Percentiles rank a stretch among this genome's conserved stretches.
phyloP scores from a whole-genome alignment of 1,139 yeast species.

The Geotrichum bryndzae region DNA sequence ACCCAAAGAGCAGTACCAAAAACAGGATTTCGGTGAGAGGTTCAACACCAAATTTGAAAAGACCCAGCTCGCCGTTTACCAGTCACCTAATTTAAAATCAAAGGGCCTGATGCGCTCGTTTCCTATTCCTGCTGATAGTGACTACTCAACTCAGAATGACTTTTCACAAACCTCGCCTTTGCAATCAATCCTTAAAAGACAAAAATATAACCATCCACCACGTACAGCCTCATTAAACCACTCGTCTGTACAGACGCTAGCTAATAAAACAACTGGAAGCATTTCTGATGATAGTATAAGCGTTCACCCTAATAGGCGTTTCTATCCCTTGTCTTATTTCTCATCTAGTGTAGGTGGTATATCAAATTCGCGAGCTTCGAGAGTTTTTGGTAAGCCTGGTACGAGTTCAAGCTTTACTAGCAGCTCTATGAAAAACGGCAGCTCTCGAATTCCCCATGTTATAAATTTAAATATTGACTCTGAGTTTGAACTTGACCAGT shows the following conservation, averaged over 20 bases:
- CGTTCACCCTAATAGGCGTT: not conserved
- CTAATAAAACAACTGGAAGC: not conserved
- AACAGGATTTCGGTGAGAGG: not conserved
- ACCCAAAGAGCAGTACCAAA: not conserved
- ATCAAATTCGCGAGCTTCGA: slow-evolving; percentile 4
- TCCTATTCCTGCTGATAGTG: not conserved
- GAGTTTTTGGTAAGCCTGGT: slow-evolving; percentile 6
- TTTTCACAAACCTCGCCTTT: no score
- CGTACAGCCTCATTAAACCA: slow-evolving; percentile 1
- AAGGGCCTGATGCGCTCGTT: not conserved
- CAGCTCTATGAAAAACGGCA: not conserved
- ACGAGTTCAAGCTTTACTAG: not conserved
- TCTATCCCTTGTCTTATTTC: not conserved
- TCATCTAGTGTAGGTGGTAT: not conserved
- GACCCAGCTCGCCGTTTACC: not conserved
- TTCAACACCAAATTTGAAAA: not conserved
- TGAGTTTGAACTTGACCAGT: not conserved
- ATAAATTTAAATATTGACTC: not conserved
- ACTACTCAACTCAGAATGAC: not conserved
- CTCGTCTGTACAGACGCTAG: slow-evolving; percentile 8
- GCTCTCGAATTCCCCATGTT: not conserved
- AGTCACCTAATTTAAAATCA: not conserved
- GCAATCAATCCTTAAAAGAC: not conserved
- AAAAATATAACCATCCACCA: not conserved
- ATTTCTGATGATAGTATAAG: not conserved